Base-by-base conservation (phyloP, 257 asterid species). In the Solanum habrochaites region DNA sequence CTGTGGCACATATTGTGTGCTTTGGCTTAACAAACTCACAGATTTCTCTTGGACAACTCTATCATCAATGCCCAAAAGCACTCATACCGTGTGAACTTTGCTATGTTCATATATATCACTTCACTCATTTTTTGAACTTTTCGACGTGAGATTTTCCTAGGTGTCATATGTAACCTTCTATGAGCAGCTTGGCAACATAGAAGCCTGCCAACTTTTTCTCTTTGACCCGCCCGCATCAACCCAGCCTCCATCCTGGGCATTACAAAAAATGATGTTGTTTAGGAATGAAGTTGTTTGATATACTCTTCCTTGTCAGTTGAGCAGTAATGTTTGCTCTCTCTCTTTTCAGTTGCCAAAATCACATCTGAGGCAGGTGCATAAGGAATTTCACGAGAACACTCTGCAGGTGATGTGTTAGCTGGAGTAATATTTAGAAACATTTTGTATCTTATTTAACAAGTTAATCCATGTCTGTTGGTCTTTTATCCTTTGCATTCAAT, bases 341-440 rank as follows among this genome's bases (percentile, higher is more conserved):
- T 56, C 15, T 29, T 85, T 87, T 89, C 91, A 95, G 97, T 91
- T 95, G 91, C 95, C 97, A 85, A 95, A 92, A 92, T 90, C 96
- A 88, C 95, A 94, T 88, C 90, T 95, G 87, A 92, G 97, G 88
- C 93, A 91, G 89, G 97, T 95, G 88, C 98, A 93, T 89, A 88
- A 85, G 90, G 95, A 94, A 62, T 95, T 95, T 89, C 98, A 93
- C 69, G 92, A 91, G 66, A 89, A 93, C 86, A 70, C 77, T 77
- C 88, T 94, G 72, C 94, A 94, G 98, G 80, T 75, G 85, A 89
- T 58, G 69, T 64, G 70, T 78, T 15, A 31, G 77, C 29, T 49
- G 37, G 31, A 40, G 29, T 14, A 67, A 85, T 18, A 25, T 27
- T 66, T 29, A 10, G 32, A 64, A 67, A 39, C 64, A 43, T 85